Evolutionary conservation across 2,329 filamentous ascomycete species (phyloP).

Genomic region (Colletotrichum sp.): DNA sequence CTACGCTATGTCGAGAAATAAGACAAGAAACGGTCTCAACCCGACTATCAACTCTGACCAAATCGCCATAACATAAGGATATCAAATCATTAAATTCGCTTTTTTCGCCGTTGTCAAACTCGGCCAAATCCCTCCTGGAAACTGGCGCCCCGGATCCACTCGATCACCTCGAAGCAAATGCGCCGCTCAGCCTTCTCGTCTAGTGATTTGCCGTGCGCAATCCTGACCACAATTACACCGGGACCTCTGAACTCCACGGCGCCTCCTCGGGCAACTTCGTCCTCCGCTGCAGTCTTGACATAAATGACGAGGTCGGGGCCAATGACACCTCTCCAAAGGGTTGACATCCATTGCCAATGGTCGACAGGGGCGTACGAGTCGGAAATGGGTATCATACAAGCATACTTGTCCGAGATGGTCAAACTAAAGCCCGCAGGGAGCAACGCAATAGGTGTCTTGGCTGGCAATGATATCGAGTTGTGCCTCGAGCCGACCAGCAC

Average conservation of each 20-base stretch:
- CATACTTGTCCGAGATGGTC: constrained; percentile 76
- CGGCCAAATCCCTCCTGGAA: constrained; percentile 36
- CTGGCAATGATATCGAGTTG: not conserved
- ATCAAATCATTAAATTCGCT: not conserved
- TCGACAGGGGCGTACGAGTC: constrained; percentile 83
- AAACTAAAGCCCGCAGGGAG: constrained; percentile 82
- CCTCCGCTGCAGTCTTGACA: constrained; percentile 48
- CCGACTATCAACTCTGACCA: not conserved
- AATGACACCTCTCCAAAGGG: constrained; percentile 85
- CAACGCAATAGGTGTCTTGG: constrained; percentile 72
- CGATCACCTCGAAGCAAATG: constrained; percentile 85
- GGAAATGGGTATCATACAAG: constrained; percentile 73
- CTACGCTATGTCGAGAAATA: constrained; percentile 14
- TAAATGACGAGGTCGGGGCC: constrained; percentile 83
- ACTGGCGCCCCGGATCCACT: constrained; percentile 69
- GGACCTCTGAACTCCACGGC: constrained; percentile 64
- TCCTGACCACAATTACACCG: constrained; percentile 59
- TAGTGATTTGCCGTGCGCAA: constrained; percentile 48
- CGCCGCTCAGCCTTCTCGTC: constrained; percentile 75
- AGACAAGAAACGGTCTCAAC: not conserved
- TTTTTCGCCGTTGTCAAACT: not conserved
- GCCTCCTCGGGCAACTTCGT: constrained; percentile 40
- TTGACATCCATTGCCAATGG: constrained; percentile 98
- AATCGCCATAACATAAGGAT: not conserved
- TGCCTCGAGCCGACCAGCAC: not conserved